Conservation (phyloP, 495 filamentous ascomycete genomes). For the Penicillium canariense region DNA sequence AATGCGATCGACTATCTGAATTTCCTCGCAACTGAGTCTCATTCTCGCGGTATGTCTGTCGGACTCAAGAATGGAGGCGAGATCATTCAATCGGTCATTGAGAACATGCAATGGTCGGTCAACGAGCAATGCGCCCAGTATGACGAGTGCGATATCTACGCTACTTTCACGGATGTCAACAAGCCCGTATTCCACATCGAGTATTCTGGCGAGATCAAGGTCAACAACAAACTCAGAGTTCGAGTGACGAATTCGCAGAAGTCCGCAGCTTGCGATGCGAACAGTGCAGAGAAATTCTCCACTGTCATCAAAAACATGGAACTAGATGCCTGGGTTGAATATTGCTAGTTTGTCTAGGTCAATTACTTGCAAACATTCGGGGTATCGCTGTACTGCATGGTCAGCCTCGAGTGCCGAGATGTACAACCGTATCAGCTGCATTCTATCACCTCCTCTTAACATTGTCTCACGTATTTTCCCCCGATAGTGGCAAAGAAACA, state of each 20-base stretch:
- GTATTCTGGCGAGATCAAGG: constrained; percentile 52
- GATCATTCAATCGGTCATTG: constrained; percentile 56
- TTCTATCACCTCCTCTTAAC: no score
- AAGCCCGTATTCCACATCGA: constrained; percentile 78
- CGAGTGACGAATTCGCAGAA: constrained; percentile 24
- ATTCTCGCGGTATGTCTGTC: constrained; percentile 47
- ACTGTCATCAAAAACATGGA: constrained; percentile 65
- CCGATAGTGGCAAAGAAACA: no score
- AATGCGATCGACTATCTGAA: constrained; percentile 57
- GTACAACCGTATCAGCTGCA: no score
- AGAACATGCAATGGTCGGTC: constrained; percentile 62
- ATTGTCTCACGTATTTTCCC: no score
- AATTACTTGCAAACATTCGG: no score
- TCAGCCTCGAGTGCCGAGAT: no score
- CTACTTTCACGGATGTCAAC: constrained; percentile 53
- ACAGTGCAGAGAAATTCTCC: constrained; percentile 48
- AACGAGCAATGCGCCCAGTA: constrained; percentile 71
- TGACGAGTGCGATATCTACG: constrained; percentile 55
- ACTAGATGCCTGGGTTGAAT: constrained; percentile 57
- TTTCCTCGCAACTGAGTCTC: constrained; percentile 56
- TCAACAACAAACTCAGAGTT: constrained; percentile 37
- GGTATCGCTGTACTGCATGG: no score
- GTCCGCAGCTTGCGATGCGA: constrained; percentile 36
- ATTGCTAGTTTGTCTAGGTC: constrained; percentile 28
- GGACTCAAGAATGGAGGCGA: constrained; percentile 66